A percentile compares a stretch with the other conserved stretches of the same genome.
Evolutionary conservation across 2,329 filamentous ascomycete genomes (phyloP).

Genomic region (Coniochaeta prunicola): DNA sequence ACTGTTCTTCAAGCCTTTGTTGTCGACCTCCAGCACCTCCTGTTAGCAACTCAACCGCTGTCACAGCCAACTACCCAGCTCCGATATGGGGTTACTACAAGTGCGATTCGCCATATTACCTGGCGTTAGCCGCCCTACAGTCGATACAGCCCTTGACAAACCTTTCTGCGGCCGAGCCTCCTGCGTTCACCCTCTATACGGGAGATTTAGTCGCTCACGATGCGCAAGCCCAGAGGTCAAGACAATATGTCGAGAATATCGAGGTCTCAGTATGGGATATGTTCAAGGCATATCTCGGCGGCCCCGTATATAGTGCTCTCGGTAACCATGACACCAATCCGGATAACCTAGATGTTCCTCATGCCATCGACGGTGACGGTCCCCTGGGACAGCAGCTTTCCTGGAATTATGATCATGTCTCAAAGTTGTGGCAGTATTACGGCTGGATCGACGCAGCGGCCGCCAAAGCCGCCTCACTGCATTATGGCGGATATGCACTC

Average conservation of each 20-base stretch:
- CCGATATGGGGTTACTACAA: conserved; percentile 46
- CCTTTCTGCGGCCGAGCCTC: conserved; percentile 34
- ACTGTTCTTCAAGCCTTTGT: conserved; percentile 43
- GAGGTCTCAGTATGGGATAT: conserved; percentile 36
- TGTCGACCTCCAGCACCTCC: conserved; percentile 36
- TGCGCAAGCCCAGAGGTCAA: conserved; percentile 39
- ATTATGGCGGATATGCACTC: conserved; percentile 49
- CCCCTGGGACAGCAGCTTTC: conserved; percentile 45
- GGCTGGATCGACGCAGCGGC: conserved; percentile 42
- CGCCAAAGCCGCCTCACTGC: conserved; percentile 37
- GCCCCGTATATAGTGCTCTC: conserved; percentile 47
- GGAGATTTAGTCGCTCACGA: conserved; percentile 52
- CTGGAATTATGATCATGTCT: conserved; percentile 51
- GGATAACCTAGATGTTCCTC: conserved; percentile 43
- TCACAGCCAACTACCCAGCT: conserved; percentile 36
- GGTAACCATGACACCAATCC: conserved; percentile 53
- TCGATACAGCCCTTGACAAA: conserved; percentile 49
- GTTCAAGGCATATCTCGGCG: conserved; percentile 47
- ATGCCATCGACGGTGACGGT: conserved; percentile 38
- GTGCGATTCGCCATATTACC: conserved; percentile 52
- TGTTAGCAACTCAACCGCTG: conserved; percentile 22
- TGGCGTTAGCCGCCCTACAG: conserved; percentile 47
- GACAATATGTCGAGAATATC: conserved; percentile 41
- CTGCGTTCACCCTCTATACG: conserved; percentile 49
- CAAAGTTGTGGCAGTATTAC: conserved; percentile 47